phyloP scores from a whole-genome alignment of 305 asterid species.

The Petunia hybrid region DNA sequence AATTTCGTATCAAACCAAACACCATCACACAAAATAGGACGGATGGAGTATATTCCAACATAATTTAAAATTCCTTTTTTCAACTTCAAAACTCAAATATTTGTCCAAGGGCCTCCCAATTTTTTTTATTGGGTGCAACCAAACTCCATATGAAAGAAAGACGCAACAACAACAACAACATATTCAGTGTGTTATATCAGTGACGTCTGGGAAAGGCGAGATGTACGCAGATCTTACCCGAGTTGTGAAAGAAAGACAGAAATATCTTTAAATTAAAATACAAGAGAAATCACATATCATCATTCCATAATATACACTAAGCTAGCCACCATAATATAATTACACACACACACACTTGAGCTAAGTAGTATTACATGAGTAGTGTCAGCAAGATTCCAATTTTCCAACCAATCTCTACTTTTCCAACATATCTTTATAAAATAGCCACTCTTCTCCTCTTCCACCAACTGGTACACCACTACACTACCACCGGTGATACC shows the following conservation, averaged over 20 bases:
- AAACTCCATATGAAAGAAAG: too few relatives aligned
- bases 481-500: conserved; percentile 26
- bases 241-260: background rate
- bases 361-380: background rate
- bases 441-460: background rate
- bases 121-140: too few relatives aligned
- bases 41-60: too few relatives aligned
- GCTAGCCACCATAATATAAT: background rate
- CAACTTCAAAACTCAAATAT: too few relatives aligned
- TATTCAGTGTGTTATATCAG: too few relatives aligned
- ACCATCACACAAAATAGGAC: too few relatives aligned
- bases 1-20: too few relatives aligned
- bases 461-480: conserved; percentile 3
- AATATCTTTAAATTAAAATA: background rate
- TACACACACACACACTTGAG: background rate
- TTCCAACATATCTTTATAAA: background rate
- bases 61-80: too few relatives aligned
- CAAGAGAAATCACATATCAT: conserved; percentile 26
- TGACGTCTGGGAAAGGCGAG: too few relatives aligned
- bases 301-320: conserved; percentile 25
- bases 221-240: too few relatives aligned
- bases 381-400: conserved; percentile 20
- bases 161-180: too few relatives aligned
- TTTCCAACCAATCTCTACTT: conserved; percentile 15
- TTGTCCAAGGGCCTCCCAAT: too few relatives aligned